These are phyloP conservation scores for Lentinula guzmanii DNA, from an alignment of 768 basidiomycete genomes.

Conservation along the genomic window DNA sequence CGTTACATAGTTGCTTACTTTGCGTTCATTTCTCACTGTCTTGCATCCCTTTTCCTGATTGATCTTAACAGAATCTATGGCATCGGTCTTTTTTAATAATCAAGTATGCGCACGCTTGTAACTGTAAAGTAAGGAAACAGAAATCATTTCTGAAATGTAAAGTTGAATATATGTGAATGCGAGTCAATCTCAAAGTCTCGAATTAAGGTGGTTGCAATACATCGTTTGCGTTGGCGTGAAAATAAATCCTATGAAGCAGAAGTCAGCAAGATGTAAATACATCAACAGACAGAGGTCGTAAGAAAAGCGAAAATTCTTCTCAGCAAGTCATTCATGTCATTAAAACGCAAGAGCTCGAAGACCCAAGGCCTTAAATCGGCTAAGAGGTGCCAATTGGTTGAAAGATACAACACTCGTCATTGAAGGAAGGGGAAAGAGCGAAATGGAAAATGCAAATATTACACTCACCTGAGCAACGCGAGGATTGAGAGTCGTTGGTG, in stretches of 20 bases:
- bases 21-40: not conserved
- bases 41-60: not conserved
- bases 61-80: constrained; percentile 6
- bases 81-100: not conserved
- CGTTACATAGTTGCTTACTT: not conserved
- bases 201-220: no score
- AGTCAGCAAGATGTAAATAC: no score
- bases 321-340: constrained; percentile 78
- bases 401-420: constrained; percentile 76
- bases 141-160: not conserved
- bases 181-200: no score
- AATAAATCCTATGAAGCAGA: no score
- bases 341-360: constrained; percentile 40
- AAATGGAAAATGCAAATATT: constrained; percentile 7
- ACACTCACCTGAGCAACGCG: not conserved
- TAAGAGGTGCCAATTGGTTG: constrained; percentile 87
- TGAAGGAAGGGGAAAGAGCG: constrained; percentile 17
- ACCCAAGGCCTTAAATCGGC: constrained; percentile 38
- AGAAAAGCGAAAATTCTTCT: constrained; percentile 26
- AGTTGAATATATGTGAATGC: not conserved
- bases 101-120: not conserved
- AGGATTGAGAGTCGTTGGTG: no score
- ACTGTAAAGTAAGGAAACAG: constrained; percentile 4
- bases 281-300: no score
- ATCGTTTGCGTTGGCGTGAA: no score